Evolutionary conservation across 345 rosid species (phyloP), one percentile per base, ranked within the genome.

Genomic region (Microthlaspi erraticum): DNA sequence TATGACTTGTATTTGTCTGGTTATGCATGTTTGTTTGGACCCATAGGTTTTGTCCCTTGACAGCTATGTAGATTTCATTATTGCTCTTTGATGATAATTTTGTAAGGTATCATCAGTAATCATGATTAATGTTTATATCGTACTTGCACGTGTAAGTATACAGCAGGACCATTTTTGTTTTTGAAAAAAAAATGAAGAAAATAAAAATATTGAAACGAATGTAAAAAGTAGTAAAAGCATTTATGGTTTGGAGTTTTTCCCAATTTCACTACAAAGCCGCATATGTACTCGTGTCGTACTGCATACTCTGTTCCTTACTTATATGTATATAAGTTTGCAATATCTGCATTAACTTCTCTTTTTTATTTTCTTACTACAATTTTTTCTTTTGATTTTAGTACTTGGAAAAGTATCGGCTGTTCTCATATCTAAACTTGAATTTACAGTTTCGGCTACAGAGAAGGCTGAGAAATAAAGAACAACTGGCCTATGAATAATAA

Each of bases 121-220:
- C 66, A 59, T 73, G 60, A 66, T 73, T 73, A 66, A 39, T 41
- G 33, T 50, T 65, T 49, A 54, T 64, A 74, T 74, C 72, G 78
- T 74, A 74, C 78, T 74, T 74, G 78, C 78, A 74, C 78, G 72
- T 74, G 78, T 74, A 74, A 66, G 38, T 58, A n/a, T 66, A 33
- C 72, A 57, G 77, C 60, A 73, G 72, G 60, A 32, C 77, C 66
- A 58, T 53, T 52, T 7, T n/a, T 19, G 48, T 10, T 5, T 10
- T 23, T 23, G 26, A 17, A 5, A 41, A 1, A 9, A 63, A 33
- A 43, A 5, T 3, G 38, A 46, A 31, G 26, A 18, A 14, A 19
- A 63, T 14, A 2, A 3, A 20, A 43, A 23, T 31, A 45, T 5
- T 5, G 1, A 8, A 14, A 64, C 71, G 52, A 73, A 46, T 64